Conservation (phyloP, 257 asterid genomes). For the Solanum habrochaites region DNA sequence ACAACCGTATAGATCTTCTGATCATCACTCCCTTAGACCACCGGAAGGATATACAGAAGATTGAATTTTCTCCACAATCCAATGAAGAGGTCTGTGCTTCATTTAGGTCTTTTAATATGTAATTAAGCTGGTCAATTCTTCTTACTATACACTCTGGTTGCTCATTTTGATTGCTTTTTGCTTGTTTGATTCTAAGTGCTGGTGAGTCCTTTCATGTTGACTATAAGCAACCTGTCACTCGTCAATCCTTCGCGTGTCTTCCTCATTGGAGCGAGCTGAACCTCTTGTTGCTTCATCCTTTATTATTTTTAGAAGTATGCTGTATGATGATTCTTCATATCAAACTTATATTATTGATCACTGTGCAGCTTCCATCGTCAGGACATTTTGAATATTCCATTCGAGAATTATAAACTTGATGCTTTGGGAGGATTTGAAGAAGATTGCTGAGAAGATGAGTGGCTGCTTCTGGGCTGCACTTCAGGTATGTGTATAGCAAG, state of each 20-base stretch:
- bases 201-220: too few species aligned
- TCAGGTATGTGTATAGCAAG: slow-evolving; percentile 11
- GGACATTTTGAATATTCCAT: slow-evolving; percentile 88
- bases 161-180: not conserved
- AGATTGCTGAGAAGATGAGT: slow-evolving; percentile 86
- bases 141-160: not conserved
- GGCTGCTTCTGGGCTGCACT: slow-evolving; percentile 95
- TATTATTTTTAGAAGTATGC: not conserved
- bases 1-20: slow-evolving; percentile 87
- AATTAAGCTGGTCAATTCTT: not conserved
- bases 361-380: slow-evolving; percentile 61
- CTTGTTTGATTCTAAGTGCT: not conserved
- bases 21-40: slow-evolving; percentile 89
- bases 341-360: not conserved
- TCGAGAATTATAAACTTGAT: slow-evolving; percentile 83
- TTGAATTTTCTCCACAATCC: slow-evolving; percentile 92
- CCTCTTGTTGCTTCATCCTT: not conserved
- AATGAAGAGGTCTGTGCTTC: slow-evolving; percentile 53
- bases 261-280: not conserved
- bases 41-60: slow-evolving; percentile 92
- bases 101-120: not conserved
- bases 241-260: not conserved
- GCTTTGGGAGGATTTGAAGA: slow-evolving; percentile 89
- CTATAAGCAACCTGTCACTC: not conserved
- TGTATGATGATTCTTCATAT: not conserved